Percentiles rank a stretch among this genome's conserved stretches.
phyloP scores from a whole-genome alignment of 1,139 yeast species.

The Blastobotrys capitulatus region DNA sequence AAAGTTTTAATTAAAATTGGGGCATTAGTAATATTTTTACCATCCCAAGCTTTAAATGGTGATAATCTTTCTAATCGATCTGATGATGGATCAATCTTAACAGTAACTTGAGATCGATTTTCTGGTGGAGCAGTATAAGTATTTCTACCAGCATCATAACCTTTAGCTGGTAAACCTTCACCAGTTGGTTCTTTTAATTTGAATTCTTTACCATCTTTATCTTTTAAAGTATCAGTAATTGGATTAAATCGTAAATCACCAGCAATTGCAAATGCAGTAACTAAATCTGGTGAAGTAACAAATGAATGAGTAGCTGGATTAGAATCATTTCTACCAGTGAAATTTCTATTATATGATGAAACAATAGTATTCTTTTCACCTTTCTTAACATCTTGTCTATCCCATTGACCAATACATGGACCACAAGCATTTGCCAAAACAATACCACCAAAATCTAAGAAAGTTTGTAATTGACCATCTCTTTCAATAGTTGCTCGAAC shows the following conservation, averaged over 20 bases:
- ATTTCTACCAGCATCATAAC: slow-evolving; percentile 93
- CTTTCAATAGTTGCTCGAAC: slow-evolving; percentile 97
- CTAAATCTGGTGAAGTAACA: slow-evolving; percentile 97
- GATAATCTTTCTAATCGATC: slow-evolving; percentile 84
- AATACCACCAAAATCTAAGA: slow-evolving; percentile 89
- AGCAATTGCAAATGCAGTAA: slow-evolving; percentile 91
- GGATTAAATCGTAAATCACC: slow-evolving; percentile 99
- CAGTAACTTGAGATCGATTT: slow-evolving; percentile 72
- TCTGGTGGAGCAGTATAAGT: slow-evolving; percentile 98
- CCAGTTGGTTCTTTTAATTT: slow-evolving; percentile 86
- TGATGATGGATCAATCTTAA: slow-evolving; percentile 77
- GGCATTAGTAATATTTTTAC: slow-evolving; percentile 82
- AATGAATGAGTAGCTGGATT: slow-evolving; percentile 98
- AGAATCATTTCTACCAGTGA: slow-evolving; percentile 98
- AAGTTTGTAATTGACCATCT: slow-evolving; percentile 89
- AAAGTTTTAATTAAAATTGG: slow-evolving; percentile 95
- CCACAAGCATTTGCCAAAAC: slow-evolving; percentile 99
- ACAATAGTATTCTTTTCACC: slow-evolving; percentile 98
- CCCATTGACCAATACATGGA: slow-evolving; percentile 99
- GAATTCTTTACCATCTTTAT: slow-evolving; percentile 93
- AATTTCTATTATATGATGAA: slow-evolving; percentile 98
- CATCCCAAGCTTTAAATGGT: slow-evolving; percentile 94
- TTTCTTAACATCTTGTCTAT: slow-evolving; percentile 93
- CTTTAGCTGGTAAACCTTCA: slow-evolving; percentile 86
- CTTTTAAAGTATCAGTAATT: slow-evolving; percentile 88